A percentile compares a stretch with the other conserved stretches of the same genome.
These are phyloP conservation scores for Scolecobasidium constrictum DNA, from an alignment of 2,329 filamentous ascomycete genomes.

Conservation along the genomic window DNA sequence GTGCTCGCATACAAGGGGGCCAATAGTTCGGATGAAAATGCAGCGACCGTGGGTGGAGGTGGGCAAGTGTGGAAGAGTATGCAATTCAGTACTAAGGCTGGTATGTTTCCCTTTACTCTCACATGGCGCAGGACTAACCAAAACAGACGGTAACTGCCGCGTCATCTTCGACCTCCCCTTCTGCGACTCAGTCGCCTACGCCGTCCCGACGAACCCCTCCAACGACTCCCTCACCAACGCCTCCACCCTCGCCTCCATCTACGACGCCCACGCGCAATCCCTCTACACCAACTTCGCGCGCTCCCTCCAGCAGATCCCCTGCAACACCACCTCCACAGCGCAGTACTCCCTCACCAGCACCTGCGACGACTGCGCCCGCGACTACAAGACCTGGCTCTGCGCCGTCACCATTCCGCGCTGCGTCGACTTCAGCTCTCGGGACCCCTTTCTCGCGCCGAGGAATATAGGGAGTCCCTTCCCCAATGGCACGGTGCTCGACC, in stretches of 20 bases:
- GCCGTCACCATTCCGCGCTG: slow-evolving; percentile 87
- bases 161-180: slow-evolving; percentile 81
- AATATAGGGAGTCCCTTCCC: slow-evolving; percentile 60
- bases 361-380: slow-evolving; percentile 64
- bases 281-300: slow-evolving; percentile 73
- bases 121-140: slow-evolving; percentile 6
- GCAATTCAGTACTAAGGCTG: slow-evolving; percentile 66
- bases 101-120: slow-evolving; percentile 36
- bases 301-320: slow-evolving; percentile 73
- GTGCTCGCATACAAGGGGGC: slow-evolving; percentile 39
- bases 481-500: slow-evolving; percentile 46
- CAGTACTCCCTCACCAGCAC: slow-evolving; percentile 70
- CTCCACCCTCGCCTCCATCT: slow-evolving; percentile 56
- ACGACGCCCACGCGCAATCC: slow-evolving; percentile 61
- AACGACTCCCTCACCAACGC: slow-evolving; percentile 23
- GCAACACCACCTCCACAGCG: slow-evolving; percentile 62
- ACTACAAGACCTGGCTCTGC: slow-evolving; percentile 94
- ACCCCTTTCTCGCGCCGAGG: slow-evolving; percentile 49
- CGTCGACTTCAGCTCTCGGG: slow-evolving; percentile 59
- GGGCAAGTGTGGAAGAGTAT: slow-evolving; percentile 63
- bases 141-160: slow-evolving; percentile 65
- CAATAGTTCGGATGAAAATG: slow-evolving; percentile 14
- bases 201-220: slow-evolving; percentile 70
- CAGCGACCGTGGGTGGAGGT: slow-evolving; percentile 51
- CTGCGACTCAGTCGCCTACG: slow-evolving; percentile 80